phyloP scores from a whole-genome alignment of 495 filamentous ascomycete species.

The Talaromyces proteolyticus region DNA sequence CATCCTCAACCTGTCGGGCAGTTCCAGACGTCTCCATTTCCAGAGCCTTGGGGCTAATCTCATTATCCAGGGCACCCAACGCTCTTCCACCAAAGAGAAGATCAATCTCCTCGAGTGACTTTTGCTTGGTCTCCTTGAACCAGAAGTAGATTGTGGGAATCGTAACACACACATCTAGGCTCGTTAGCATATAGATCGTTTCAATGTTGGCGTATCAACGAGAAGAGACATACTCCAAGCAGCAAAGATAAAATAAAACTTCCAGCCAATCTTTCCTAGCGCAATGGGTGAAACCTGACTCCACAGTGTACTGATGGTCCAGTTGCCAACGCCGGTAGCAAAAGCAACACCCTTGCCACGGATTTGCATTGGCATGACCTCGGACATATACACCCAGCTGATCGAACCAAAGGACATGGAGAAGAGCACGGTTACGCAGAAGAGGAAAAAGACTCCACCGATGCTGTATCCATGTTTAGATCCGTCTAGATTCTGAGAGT shows the following conservation, averaged over 20 bases:
- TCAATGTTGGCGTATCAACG: background rate
- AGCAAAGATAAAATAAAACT: constrained; percentile 42
- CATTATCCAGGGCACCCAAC: constrained; percentile 33
- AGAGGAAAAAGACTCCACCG: constrained; percentile 44
- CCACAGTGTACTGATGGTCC: constrained; percentile 45
- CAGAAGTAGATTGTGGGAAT: constrained; percentile 42
- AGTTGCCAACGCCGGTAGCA: constrained; percentile 42
- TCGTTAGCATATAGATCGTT: constrained; percentile 7
- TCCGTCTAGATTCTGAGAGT: constrained; percentile 31
- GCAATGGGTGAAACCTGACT: constrained; percentile 44
- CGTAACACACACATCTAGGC: constrained; percentile 24
- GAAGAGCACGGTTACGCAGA: constrained; percentile 41
- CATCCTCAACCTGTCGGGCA: background rate
- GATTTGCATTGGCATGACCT: constrained; percentile 47
- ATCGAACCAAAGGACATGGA: constrained; percentile 40
- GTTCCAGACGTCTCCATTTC: background rate
- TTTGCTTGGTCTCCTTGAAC: constrained; percentile 51
- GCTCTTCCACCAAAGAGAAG: constrained; percentile 45
- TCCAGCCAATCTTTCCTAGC: constrained; percentile 34
- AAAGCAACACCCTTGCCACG: constrained; percentile 42
- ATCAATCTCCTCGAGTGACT: constrained; percentile 53
- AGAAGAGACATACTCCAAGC: constrained; percentile 24
- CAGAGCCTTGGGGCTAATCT: constrained; percentile 18
- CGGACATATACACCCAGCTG: constrained; percentile 44
- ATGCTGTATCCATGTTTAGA: constrained; percentile 27